Evolutionary conservation across 2,329 filamentous ascomycete species (phyloP).

Genomic region (Fusarium chuoi): DNA sequence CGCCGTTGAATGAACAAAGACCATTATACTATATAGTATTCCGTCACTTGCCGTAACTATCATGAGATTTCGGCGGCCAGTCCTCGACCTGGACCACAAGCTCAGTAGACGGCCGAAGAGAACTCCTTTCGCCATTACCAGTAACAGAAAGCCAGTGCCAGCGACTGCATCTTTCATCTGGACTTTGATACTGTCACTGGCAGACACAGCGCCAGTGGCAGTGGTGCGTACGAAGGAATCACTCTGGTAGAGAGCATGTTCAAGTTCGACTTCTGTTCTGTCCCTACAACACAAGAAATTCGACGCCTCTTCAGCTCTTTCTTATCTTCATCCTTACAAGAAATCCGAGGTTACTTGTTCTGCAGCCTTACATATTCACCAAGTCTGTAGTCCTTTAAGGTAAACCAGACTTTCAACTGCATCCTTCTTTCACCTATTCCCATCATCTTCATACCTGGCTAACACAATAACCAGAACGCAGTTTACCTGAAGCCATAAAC

Average conservation of each 20-base stretch:
- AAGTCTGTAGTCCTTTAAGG: background rate
- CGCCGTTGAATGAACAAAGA: no score
- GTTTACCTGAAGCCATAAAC: background rate
- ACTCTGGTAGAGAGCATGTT: background rate
- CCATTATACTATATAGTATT: background rate
- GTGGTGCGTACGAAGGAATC: background rate
- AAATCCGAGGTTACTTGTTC: background rate
- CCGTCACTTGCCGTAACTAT: background rate
- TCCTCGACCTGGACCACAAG: background rate
- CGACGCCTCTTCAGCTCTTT: background rate
- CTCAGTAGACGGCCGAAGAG: background rate
- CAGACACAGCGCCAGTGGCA: background rate
- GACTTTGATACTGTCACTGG: background rate
- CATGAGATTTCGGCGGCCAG: background rate
- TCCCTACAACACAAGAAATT: no score
- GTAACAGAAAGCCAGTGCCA: background rate
- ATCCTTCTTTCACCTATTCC: background rate
- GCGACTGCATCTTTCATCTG: background rate
- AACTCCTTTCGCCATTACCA: no score
- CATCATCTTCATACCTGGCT: background rate
- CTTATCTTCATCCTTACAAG: background rate
- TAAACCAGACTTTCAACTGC: background rate
- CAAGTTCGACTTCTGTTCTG: background rate
- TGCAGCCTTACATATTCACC: background rate
- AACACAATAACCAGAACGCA: background rate